Evolutionary conservation across 192 early-diverging fungal species (phyloP), one percentile per base, ranked within the genome.

Genomic region (Jimgerdemannia lactiflua): DNA sequence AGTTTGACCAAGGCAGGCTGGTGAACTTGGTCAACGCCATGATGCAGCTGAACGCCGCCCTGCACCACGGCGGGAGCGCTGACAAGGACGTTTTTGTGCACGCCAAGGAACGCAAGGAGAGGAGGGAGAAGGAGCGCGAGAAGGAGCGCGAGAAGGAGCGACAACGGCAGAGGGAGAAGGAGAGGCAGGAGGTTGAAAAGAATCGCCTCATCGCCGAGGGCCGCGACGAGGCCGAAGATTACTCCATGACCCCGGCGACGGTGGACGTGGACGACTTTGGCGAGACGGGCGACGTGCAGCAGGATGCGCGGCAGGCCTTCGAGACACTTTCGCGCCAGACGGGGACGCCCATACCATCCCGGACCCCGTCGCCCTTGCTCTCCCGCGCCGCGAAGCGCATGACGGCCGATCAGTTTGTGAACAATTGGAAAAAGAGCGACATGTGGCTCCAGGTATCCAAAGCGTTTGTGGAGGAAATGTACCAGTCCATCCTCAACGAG

Each of bases 11-110:
- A 7, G 85, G 80, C 4, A 84, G 87, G 66, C 85, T 86, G 0
- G 80, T 89, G 70, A 90, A 88, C 70, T 80, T 92, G 3, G 85
- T 92, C 8, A 84, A 87, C 42, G 86, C 88, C n/a, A 86, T 92
- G 82, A 76, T 92, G 69, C 82, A 82, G 19, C 74, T 92, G 39
- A 92, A 92, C 73, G 89, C 89, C 3, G 86, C 87, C 40, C 67
- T 90, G 3, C 89, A 89, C 75, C 86, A 84, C 54, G 85, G 86
- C 64, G 80, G 80, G 7, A 80, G 80, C 29, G 79, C 77, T 4
- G 78, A 79, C 7, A 70, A 69, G 19, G 81, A 83, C 69, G 81
- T 83, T 0, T 83, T 79, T 70, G 76, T 75, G 78, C 79, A 77
- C 73, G 81, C 81, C 0, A 71, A 72, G 9, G 72, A 82, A 42